A percentile compares a stretch with the other conserved stretches of the same genome.
Evolutionary conservation across 805 yeast genomes (phyloP).

Genomic region (Kuraishia hungarica): DNA sequence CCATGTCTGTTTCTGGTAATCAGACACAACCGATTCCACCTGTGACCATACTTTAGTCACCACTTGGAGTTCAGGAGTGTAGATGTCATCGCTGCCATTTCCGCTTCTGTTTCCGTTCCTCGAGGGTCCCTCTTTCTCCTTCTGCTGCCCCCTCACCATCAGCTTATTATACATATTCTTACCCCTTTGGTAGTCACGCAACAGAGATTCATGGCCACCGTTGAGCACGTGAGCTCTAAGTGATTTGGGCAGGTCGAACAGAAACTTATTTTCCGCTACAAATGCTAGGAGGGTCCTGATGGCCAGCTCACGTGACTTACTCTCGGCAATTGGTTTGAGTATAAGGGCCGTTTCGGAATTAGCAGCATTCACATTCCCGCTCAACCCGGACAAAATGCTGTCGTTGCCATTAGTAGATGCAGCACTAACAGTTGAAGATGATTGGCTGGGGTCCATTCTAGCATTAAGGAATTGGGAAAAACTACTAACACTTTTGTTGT

Average conservation of each 20-base stretch:
- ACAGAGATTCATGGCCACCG: constrained; percentile 49
- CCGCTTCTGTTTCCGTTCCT: not conserved
- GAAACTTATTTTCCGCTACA: constrained; percentile 40
- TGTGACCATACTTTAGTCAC: constrained; percentile 47
- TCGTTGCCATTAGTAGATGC: not conserved
- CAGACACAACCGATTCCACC: constrained; percentile 43
- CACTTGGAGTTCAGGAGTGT: constrained; percentile 17
- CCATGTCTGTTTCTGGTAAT: constrained; percentile 50
- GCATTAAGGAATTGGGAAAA: too few relatives aligned
- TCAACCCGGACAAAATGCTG: constrained; percentile 21
- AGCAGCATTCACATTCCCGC: constrained; percentile 37
- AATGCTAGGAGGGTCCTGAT: constrained; percentile 40
- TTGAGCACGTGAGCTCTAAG: constrained; percentile 32
- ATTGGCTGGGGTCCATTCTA: not conserved
- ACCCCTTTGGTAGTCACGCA: constrained; percentile 50
- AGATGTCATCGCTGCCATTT: constrained; percentile 8
- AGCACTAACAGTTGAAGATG: not conserved
- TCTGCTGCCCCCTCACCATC: constrained; percentile 2
- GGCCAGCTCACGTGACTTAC: constrained; percentile 37
- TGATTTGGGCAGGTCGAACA: constrained; percentile 50
- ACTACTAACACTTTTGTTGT: too few relatives aligned
- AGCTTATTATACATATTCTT: constrained; percentile 11
- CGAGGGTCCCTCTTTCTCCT: constrained; percentile 1
- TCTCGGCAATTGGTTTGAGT: constrained; percentile 51
- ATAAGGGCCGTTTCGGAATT: constrained; percentile 40